Percentiles rank a stretch among this genome's conserved stretches.
Evolutionary conservation across 352 stramenopile species (phyloP).

Genomic region (Elongisporangium senticosum): DNA sequence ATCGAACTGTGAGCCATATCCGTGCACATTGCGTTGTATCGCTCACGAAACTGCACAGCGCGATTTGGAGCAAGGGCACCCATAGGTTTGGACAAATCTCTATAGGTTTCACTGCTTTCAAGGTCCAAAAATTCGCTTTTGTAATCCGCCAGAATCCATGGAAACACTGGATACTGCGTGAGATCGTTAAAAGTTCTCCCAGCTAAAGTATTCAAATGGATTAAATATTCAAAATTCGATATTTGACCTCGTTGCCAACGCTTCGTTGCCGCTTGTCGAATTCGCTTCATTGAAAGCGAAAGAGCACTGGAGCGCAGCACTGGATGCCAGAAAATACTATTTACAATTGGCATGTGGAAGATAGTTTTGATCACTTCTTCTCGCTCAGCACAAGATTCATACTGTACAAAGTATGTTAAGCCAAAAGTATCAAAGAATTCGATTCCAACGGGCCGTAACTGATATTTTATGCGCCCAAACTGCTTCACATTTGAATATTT

Average conservation of each 20-base stretch:
- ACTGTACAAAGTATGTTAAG: conserved; percentile 67
- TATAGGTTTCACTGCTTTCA: conserved; percentile 67
- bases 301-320: conserved; percentile 56
- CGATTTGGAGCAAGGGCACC: conserved; percentile 86
- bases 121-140: conserved; percentile 81
- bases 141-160: conserved; percentile 94
- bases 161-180: conserved; percentile 98
- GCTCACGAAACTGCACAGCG: conserved; percentile 80
- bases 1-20: conserved; percentile 35
- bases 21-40: conserved; percentile 65
- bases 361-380: conserved; percentile 68
- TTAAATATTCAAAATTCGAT: conserved; percentile 95
- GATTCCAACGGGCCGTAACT: conserved; percentile 67
- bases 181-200: conserved; percentile 97
- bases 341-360: conserved; percentile 77
- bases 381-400: conserved; percentile 41
- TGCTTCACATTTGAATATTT: conserved; percentile 65
- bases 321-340: conserved; percentile 78
- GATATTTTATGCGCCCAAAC: conserved; percentile 77
- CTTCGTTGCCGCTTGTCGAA: conserved; percentile 66
- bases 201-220: conserved; percentile 94
- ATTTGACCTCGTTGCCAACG: conserved; percentile 60
- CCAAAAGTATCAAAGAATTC: conserved; percentile 72
- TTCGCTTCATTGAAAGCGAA: conserved; percentile 56
- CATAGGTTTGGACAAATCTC: conserved; percentile 93